Evolutionary conservation across 176 grass and related monocot genomes (phyloP), one percentile per base, ranked within the genome.

Genomic region (Juncus effusus): DNA sequence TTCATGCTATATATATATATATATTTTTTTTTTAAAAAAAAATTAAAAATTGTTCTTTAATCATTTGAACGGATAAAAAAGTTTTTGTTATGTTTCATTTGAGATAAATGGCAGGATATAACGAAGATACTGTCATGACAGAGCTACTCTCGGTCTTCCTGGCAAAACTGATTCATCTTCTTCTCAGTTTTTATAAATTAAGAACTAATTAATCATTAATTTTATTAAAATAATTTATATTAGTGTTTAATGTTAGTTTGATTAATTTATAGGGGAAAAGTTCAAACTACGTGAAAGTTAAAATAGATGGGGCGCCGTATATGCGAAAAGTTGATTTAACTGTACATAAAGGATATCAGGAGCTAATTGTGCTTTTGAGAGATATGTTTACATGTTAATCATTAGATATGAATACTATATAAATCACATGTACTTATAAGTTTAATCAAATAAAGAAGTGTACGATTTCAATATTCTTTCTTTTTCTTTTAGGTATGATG

Each of bases 241-340:
- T 45, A 45, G 42, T 45, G 7, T 45, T 3, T 7, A 45, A 45
- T 45, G 42, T 45, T 40, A n/a, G n/a, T 65, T 38, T 65, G 62
- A 40, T 7, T 65, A 9, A 45, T 39, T 64, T 62, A 74, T 36
- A 54, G 78, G 54, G 69, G 57, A 63, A 85, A 61, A 62, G 61
- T 70, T 60, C 79, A 59, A 36, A 73, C 56, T 95, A 87, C 65
- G 90, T 95, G 75, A 95, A 95, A 87, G 86, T 95, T 57, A 81
- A 83, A 70, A 95, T 95, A 86, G 90, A 95, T 67, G 90, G 90
- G 37, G 85, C 86, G 53, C 90, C 86, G 56, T 95, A 90, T 73
- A 70, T 90, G 67, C 73, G 90, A 65, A 90, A 95, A 79, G 63
- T 95, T 59, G 86, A 95, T 80, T 80, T 95, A 39, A 74, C 75